phyloP scores from a whole-genome alignment of 495 filamentous ascomycete genomes.

The Penicillium salamii region DNA sequence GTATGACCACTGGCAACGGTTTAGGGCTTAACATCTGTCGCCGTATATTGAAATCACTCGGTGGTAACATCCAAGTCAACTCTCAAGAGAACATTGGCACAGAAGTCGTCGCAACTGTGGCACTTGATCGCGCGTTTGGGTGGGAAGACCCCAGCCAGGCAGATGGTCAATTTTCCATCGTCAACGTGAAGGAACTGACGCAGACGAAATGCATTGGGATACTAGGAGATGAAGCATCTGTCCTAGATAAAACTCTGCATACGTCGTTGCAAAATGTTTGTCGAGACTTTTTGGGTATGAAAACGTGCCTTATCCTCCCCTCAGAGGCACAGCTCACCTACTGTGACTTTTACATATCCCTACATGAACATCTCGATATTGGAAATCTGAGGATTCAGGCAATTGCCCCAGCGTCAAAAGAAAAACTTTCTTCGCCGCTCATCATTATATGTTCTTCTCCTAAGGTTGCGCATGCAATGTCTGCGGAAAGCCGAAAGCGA shows the following conservation, averaged over 20 bases:
- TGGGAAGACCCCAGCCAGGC: background rate
- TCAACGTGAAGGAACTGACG: background rate
- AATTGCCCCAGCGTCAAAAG: background rate
- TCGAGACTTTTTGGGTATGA: constrained; percentile 13
- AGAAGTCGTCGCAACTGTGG: constrained; percentile 48
- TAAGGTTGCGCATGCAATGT: constrained; percentile 8
- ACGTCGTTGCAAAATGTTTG: constrained; percentile 14
- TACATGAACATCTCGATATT: constrained; percentile 1
- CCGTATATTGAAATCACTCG: constrained; percentile 55
- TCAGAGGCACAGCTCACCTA: background rate
- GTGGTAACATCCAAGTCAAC: constrained; percentile 31
- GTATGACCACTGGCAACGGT: constrained; percentile 58
- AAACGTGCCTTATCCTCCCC: background rate
- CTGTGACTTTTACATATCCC: constrained; percentile 14
- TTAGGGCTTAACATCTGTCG: constrained; percentile 62
- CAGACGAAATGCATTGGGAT: constrained; percentile 11
- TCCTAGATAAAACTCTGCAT: constrained; percentile 3
- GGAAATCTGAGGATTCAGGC: background rate
- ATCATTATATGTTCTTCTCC: constrained; percentile 8
- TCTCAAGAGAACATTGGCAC: constrained; percentile 39
- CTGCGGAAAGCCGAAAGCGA: background rate
- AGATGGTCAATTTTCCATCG: background rate
- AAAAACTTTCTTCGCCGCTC: background rate
- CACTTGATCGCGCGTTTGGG: constrained; percentile 10
- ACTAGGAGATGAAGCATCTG: constrained; percentile 2